Evolutionary conservation across 2,329 filamentous ascomycete genomes (phyloP), one percentile per base, ranked within the genome.

Genomic region (Alternaria brassicicola): DNA sequence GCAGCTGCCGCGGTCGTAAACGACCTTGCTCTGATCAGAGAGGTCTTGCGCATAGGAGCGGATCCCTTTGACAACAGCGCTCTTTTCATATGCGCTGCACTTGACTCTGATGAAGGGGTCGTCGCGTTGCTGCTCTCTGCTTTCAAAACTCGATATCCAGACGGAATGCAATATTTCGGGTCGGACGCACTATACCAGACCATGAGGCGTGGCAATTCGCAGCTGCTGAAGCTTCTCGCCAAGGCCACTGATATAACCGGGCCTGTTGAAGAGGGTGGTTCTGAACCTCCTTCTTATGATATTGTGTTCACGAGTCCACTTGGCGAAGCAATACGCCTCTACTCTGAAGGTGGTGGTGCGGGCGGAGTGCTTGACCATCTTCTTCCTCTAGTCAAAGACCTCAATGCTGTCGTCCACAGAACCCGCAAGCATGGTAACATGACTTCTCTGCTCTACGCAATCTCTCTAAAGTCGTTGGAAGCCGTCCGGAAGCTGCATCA

Each of bases 1-100:
- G 17, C 42, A 9, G 42, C 42, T 31, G 26, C 2, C 0, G 10
- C 1, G 1, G 7, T 31, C 1, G 4, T 0, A 6, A 15, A 45
- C 0, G 12, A 45, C 1, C 1, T 31, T 6, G 2, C 1, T 9
- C 1, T 31, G 12, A 5, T 45, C 0, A 2, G 17, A 15, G 17
- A 21, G 12, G 0, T 45, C 0, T 15, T 45, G 12, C 17, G 6
- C 3, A 15, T 30, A 3, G 42, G 42, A 2, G 42, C 26, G 3
- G 12, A 45, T 9, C 42, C 42, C 0, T 45, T 45, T 6, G 42
- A 45, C 12, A 45, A 45, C 26, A 3, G 26, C 13, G 42, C 42
- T 3, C 2, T 45, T 2, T 31, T 9, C 2, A 0, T 21, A 1
- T 30, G 26, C 6, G n/a, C 41, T 13, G 5, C 19, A 6, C 9